Percentiles rank a stretch among this genome's conserved stretches.
Evolutionary conservation across 148 eudicot genomes (phyloP).

Genomic region (Hydrangea macrophylla): DNA sequence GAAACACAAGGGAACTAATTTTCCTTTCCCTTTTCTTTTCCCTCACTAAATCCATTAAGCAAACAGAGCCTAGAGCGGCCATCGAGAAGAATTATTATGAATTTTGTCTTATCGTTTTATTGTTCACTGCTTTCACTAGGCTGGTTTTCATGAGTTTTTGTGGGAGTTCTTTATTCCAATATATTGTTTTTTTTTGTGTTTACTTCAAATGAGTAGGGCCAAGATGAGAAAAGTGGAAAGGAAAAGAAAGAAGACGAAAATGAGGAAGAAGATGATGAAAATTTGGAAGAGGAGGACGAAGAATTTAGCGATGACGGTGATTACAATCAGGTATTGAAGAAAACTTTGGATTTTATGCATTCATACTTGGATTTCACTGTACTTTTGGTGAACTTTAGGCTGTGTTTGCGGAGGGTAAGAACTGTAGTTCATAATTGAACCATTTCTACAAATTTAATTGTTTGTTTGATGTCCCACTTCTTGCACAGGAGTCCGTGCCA

Average conservation of each 20-base stretch:
- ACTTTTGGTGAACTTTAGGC: neutral
- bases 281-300: conserved; percentile 28
- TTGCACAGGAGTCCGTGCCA: no score
- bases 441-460: no score
- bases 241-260: conserved; percentile 39
- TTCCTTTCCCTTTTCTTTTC: no score
- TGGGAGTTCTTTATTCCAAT: neutral
- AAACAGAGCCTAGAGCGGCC: no score
- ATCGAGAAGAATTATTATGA: neutral
- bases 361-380: neutral
- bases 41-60: no score
- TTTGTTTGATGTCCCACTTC: no score
- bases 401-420: neutral
- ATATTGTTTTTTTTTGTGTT: conserved; percentile 1
- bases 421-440: no score
- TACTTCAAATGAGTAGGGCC: conserved; percentile 19
- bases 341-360: neutral
- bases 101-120: neutral
- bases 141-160: conserved; percentile 11
- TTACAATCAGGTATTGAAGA: conserved; percentile 30
- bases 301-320: conserved; percentile 46
- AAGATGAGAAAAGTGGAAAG: conserved; percentile 23
- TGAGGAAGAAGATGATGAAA: conserved; percentile 39
- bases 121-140: neutral
- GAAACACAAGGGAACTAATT: no score